Conservation (phyloP, 2,329 filamentous ascomycete genomes). For the Aspergillus bombycis region DNA sequence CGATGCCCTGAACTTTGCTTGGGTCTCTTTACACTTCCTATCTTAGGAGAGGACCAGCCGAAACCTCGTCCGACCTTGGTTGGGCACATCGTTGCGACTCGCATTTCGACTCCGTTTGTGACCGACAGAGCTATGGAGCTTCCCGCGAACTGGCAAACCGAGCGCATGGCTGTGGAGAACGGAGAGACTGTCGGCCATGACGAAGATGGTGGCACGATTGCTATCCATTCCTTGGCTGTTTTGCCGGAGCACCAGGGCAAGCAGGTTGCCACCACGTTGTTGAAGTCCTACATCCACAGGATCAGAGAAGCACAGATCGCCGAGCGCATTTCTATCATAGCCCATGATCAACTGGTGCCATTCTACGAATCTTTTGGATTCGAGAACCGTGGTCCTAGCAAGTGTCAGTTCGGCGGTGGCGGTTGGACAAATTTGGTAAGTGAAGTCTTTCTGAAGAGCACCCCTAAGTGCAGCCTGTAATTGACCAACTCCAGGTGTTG, state of each 20-base stretch:
- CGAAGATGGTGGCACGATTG: conserved; percentile 73
- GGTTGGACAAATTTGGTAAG: conserved; percentile 82
- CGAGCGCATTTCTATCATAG: conserved; percentile 74
- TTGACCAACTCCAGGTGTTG: conserved; percentile 30
- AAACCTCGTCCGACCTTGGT: conserved; percentile 68
- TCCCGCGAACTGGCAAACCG: conserved; percentile 67
- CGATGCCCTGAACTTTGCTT: conserved; percentile 76
- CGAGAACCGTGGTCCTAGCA: conserved; percentile 67
- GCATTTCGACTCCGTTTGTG: conserved; percentile 64
- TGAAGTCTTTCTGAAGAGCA: neutral
- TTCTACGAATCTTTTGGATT: conserved; percentile 83
- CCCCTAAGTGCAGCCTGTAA: neutral
- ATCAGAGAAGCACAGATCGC: conserved; percentile 71
- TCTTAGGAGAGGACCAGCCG: conserved; percentile 56
- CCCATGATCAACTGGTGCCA: conserved; percentile 70
- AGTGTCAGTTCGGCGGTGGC: conserved; percentile 73
- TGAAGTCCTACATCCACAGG: conserved; percentile 77
- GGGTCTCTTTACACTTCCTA: conserved; percentile 72
- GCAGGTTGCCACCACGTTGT: conserved; percentile 72
- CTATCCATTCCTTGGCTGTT: conserved; percentile 80
- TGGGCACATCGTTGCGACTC: conserved; percentile 77
- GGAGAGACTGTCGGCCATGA: conserved; percentile 66
- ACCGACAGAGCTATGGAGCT: conserved; percentile 77
- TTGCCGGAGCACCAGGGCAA: conserved; percentile 73
- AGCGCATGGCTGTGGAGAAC: conserved; percentile 43